Percentiles rank a stretch among this genome's conserved stretches.
These are phyloP conservation scores for Apiospora rasikravindrae DNA, from an alignment of 2,329 filamentous ascomycete species.

Conservation along the genomic window DNA sequence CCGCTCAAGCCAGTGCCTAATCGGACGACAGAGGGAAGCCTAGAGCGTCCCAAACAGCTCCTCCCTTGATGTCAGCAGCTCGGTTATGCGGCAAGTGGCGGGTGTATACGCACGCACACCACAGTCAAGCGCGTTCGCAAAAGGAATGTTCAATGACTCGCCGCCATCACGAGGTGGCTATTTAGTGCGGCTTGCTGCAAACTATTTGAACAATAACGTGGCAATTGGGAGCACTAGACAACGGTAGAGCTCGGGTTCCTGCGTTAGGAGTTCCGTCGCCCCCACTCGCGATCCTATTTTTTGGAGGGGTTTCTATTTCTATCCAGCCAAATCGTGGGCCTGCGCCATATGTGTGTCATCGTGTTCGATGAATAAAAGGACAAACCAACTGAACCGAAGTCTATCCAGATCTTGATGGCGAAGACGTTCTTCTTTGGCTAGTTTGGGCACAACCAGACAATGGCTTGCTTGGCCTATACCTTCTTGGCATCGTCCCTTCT, in stretches of 20 bases:
- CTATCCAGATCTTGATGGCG: not conserved
- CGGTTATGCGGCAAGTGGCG: no score
- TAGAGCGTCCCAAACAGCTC: not conserved
- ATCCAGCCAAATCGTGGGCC: not conserved
- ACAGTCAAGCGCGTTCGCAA: not conserved
- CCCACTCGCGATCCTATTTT: slow-evolving; percentile 14
- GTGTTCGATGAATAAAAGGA: not conserved
- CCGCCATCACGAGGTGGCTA: not conserved
- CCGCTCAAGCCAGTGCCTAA: not conserved
- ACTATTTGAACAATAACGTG: slow-evolving; percentile 6
- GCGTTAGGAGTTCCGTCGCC: slow-evolving; percentile 12
- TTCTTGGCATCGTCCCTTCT: not conserved
- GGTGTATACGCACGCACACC: not conserved
- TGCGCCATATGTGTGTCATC: not conserved
- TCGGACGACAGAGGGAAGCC: not conserved
- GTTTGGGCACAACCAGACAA: not conserved
- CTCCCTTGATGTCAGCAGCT: not conserved
- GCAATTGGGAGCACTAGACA: slow-evolving; percentile 1
- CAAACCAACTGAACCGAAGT: not conserved
- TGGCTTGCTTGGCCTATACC: not conserved
- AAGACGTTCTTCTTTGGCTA: no score
- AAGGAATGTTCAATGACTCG: not conserved
- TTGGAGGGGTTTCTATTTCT: not conserved
- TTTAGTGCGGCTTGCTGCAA: not conserved
- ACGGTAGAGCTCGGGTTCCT: slow-evolving; percentile 5